Base-by-base conservation (phyloP, 306 rosid species). In the Citrullus colocynthis region DNA sequence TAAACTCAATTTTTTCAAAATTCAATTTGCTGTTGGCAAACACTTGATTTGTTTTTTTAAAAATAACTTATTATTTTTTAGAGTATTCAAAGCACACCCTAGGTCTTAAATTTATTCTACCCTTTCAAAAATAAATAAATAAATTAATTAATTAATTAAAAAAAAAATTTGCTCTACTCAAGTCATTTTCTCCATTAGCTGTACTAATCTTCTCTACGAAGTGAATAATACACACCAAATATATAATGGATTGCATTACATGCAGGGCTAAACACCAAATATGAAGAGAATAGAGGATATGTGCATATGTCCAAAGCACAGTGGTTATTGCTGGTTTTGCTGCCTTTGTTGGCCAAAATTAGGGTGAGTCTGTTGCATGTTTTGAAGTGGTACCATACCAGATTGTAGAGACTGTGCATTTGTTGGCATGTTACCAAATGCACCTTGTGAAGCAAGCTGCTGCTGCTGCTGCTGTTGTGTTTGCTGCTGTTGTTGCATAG, bases 311-410 rank as follows among this genome's bases (percentile, higher is more conserved):
- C 74, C 24, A 65, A 65, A 37, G 28, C 49, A 37, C 2, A 39
- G 15, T 39, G 30, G 17, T 72, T 76, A 90, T 78, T 88, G 92
- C 79, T 84, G 97, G 83, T 91, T 94, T 84, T 91, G 98, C 81
- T 93, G 98, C 79, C 96, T 88, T 84, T 91, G 97, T 78, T 94
- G 98, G 20, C 86, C 70, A 82, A 89, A 94, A 89, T 87, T 94
- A 63, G 96, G 86, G 84, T 89, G 96, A 84, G 76, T 87, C 81
- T 91, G 98, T 24, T 84, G 88, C 7, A 91, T 72, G 83, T 88
- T 86, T 78, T 86, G 98, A 76, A 90, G 89, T 59, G 90, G 61
- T 69, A 87, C 91, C 94, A 93, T 86, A 13, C 91, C 83, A 48
- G 97, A 80, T 76, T 90, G 98, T 49, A 91, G 85, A 91, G 85